A percentile compares a stretch with the other conserved stretches of the same genome.
These are phyloP conservation scores for Sindora glabra DNA, from an alignment of 306 rosid species.

Conservation along the genomic window DNA sequence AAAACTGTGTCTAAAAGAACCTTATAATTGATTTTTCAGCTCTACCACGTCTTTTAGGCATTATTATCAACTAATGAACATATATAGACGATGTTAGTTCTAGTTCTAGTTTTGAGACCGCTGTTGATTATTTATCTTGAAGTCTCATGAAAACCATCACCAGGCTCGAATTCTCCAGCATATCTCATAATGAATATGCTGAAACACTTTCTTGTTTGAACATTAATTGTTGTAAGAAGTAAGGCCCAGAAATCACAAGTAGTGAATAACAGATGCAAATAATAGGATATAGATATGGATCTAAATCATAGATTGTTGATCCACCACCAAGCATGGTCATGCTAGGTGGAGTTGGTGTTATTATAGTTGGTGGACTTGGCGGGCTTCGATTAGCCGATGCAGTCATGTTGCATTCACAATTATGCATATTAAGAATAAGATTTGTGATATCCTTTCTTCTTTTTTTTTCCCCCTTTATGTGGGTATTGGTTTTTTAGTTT, in stretches of 20 bases:
- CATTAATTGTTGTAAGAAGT: conserved; percentile 31
- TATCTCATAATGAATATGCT: conserved; percentile 30
- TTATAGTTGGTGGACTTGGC: conserved; percentile 23
- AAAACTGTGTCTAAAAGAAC: conserved; percentile 43
- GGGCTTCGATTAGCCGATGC: conserved; percentile 26
- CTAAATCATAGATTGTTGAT: conserved; percentile 48
- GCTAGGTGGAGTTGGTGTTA: conserved; percentile 30
- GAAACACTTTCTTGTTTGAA: conserved; percentile 30
- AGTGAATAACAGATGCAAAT: conserved; percentile 29
- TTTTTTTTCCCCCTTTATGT: not conserved
- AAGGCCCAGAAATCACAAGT: conserved; percentile 36
- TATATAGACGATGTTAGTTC: conserved; percentile 25
- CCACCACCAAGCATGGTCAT: conserved; percentile 47
- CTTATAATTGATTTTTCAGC: conserved; percentile 40
- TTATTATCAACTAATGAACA: conserved; percentile 31
- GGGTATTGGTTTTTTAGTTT: conserved; percentile 6
- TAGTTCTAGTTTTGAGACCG: conserved; percentile 23
- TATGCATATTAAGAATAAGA: conserved; percentile 12
- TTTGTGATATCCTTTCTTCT: conserved; percentile 10
- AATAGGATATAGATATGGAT: conserved; percentile 35
- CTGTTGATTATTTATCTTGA: conserved; percentile 27
- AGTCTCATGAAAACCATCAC: conserved; percentile 29
- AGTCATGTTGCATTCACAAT: conserved; percentile 43
- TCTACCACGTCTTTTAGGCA: conserved; percentile 27
- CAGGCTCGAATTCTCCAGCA: conserved; percentile 40